Percentiles rank a stretch among this genome's conserved stretches.
These are phyloP conservation scores for Symbiodinium pilosum DNA, from an alignment of 73 alveolate species.

Conservation along the genomic window DNA sequence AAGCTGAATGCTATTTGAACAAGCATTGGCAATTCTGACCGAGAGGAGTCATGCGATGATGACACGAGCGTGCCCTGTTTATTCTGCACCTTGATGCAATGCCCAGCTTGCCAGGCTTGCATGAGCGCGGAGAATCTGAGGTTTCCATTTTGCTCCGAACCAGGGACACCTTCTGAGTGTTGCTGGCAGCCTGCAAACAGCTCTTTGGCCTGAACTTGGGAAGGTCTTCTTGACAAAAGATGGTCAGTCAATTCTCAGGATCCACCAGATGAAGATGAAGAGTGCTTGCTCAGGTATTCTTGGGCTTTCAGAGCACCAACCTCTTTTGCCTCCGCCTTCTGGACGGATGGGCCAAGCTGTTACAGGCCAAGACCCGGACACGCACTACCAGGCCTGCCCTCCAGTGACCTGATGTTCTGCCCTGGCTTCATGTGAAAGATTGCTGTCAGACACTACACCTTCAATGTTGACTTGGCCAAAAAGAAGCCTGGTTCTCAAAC, in stretches of 20 bases:
- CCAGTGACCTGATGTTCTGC: no score
- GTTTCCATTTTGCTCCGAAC: conserved; percentile 82
- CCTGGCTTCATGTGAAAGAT: neutral
- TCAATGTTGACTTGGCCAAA: conserved; percentile 50
- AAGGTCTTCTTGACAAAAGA: neutral
- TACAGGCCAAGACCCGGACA: conserved; percentile 74
- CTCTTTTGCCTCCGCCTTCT: conserved; percentile 38
- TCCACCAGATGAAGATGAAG: neutral
- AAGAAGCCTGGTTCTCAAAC: neutral
- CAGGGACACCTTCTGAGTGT: conserved; percentile 80
- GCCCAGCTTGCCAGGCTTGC: neutral
- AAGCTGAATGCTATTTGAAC: neutral
- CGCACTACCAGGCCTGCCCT: conserved; percentile 57
- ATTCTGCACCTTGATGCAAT: conserved; percentile 34
- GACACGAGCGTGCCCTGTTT: conserved; percentile 69
- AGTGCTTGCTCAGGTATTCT: conserved; percentile 3
- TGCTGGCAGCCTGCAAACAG: conserved; percentile 68
- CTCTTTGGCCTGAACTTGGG: neutral
- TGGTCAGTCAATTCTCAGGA: neutral
- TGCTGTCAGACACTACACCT: conserved; percentile 76
- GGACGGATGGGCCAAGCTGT: conserved; percentile 77
- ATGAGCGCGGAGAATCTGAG: neutral
- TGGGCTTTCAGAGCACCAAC: conserved; percentile 87
- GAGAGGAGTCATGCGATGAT: neutral
- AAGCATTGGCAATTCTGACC: no score